phyloP scores from a whole-genome alignment of 305 asterid species.

The Rubia peregrina region DNA sequence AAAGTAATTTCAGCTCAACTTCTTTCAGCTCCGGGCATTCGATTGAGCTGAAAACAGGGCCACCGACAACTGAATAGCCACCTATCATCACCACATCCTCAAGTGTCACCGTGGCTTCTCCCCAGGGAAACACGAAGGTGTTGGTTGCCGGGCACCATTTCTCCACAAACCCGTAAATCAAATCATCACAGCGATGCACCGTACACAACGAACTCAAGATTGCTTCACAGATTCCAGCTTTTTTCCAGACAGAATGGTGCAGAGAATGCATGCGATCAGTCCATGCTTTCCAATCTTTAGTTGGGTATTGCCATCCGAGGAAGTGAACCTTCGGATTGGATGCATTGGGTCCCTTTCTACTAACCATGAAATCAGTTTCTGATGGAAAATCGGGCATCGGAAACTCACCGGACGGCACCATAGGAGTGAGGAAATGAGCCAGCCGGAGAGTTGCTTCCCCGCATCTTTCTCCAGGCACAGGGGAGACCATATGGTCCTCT shows the following conservation, averaged over 20 bases:
- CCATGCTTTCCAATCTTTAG: conserved; percentile 20
- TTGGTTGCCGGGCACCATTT: conserved; percentile 4
- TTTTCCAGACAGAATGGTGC: conserved; percentile 18
- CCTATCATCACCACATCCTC: conserved; percentile 30
- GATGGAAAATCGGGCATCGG: conserved; percentile 8
- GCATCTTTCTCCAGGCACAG: conserved; percentile 15
- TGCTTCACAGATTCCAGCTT: conserved; percentile 21
- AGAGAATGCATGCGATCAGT: conserved; percentile 13
- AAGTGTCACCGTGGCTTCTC: conserved; percentile 21
- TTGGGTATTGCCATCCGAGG: conserved; percentile 7
- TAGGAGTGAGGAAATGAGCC: conserved; percentile 24
- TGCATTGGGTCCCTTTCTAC: neutral
- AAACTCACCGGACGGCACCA: conserved; percentile 8
- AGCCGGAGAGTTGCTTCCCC: conserved; percentile 8
- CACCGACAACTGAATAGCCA: conserved; percentile 24
- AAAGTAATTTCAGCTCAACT: conserved; percentile 3
- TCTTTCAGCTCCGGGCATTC: neutral
- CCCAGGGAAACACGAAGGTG: neutral
- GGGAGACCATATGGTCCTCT: conserved; percentile 22
- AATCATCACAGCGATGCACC: neutral
- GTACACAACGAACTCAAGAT: conserved; percentile 13
- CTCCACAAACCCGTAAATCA: conserved; percentile 18
- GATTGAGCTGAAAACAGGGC: conserved; percentile 12
- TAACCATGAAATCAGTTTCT: neutral
- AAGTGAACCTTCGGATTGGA: conserved; percentile 1